These are phyloP conservation scores for Vaccinium macrocarpon DNA, from an alignment of 148 eudicot species.

Conservation along the genomic window DNA sequence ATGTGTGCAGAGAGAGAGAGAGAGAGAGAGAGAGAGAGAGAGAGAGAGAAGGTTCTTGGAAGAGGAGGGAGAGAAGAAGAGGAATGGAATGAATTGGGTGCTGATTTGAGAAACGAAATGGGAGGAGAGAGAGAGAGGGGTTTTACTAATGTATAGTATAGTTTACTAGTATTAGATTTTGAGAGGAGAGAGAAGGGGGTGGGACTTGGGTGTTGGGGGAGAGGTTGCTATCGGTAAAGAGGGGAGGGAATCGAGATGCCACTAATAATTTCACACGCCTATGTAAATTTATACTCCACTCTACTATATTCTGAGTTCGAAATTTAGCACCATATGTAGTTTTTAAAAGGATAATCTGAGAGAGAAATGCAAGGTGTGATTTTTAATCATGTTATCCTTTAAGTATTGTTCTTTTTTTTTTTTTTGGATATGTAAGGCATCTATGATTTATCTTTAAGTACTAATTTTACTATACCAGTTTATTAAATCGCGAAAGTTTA, in stretches of 20 bases:
- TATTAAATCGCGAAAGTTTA: too few species aligned
- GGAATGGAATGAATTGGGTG: background rate
- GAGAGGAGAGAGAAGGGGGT: background rate
- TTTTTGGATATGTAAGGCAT: background rate
- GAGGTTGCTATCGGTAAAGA: background rate
- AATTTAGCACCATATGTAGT: too few species aligned
- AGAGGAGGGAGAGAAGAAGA: background rate
- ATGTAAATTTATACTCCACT: too few species aligned
- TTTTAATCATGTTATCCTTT: background rate
- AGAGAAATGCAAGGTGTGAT: background rate
- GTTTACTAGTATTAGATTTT: constrained; percentile 13
- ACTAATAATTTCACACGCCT: background rate
- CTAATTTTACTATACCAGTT: too few species aligned
- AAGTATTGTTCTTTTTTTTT: too few species aligned
- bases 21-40: background rate
- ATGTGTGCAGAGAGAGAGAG: background rate
- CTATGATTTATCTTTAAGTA: too few species aligned
- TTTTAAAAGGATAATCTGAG: background rate
- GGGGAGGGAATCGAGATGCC: background rate
- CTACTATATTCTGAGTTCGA: too few species aligned
- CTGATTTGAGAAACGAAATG: background rate
- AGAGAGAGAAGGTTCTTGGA: constrained; percentile 17
- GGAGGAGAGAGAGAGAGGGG: background rate
- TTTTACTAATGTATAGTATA: too few species aligned
- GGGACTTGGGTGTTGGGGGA: background rate